Evolutionary conservation across 2,329 filamentous ascomycete species (phyloP).

Genomic region (Pseudocercospora ulei): DNA sequence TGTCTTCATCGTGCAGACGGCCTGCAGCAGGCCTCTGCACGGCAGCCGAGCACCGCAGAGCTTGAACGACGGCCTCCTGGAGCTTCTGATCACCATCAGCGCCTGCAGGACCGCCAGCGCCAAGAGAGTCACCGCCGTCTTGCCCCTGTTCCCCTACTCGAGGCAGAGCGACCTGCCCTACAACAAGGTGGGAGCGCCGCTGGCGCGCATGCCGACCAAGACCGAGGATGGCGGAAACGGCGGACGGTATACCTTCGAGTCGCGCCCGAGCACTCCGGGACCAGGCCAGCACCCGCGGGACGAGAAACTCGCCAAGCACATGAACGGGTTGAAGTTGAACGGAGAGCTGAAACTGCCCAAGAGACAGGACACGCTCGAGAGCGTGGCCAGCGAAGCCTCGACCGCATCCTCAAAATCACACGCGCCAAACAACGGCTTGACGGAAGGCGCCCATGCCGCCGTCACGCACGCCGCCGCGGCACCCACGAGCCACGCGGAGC

Average conservation of each 20-base stretch:
- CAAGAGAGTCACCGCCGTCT: conserved; percentile 81
- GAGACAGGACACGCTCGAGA: conserved; percentile 31
- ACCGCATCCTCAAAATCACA: conserved; percentile 7
- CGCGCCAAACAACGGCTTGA: conserved; percentile 6
- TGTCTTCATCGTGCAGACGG: conserved; percentile 93
- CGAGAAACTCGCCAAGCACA: conserved; percentile 54
- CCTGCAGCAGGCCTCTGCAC: conserved; percentile 19
- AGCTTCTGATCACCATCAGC: conserved; percentile 96
- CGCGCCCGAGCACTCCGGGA: conserved; percentile 74
- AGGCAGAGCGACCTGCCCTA: conserved; percentile 93
- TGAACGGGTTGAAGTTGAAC: conserved; percentile 55
- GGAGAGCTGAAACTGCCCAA: conserved; percentile 25
- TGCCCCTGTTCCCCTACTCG: conserved; percentile 93
- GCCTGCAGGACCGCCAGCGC: conserved; percentile 93
- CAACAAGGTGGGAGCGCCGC: conserved; percentile 84
- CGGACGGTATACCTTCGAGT: conserved; percentile 80
- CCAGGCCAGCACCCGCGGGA: conserved; percentile 48
- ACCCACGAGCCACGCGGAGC: conserved; percentile 3
- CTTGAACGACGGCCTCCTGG: conserved; percentile 82
- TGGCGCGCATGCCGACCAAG: conserved; percentile 58
- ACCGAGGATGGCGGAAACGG: conserved; percentile 36
- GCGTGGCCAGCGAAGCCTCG: conserved; percentile 27
- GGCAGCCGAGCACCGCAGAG: conserved; percentile 22
- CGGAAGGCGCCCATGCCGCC: background rate
- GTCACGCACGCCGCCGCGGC: background rate